Evolutionary conservation across 177 flowering plant species (phyloP).

Genomic region (Vitis hybrid): DNA sequence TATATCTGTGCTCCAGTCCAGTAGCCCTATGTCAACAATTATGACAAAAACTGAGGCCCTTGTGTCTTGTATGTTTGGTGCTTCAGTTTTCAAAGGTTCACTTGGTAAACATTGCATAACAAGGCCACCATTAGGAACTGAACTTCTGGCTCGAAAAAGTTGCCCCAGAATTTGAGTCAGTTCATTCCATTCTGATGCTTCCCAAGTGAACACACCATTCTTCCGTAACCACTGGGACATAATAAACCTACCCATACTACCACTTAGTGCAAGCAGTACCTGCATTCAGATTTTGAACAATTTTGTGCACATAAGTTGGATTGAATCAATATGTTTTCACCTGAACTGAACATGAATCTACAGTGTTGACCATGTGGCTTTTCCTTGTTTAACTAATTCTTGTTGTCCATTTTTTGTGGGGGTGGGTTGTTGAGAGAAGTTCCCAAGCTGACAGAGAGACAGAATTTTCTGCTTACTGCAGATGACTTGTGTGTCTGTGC

Average conservation of each 20-base stretch:
- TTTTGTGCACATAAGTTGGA: background rate
- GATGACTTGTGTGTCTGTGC: too few species aligned
- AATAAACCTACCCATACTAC: slow-evolving; percentile 54
- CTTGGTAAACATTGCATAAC: slow-evolving; percentile 22
- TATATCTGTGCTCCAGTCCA: slow-evolving; percentile 74
- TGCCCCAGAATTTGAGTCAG: slow-evolving; percentile 67
- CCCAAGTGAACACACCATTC: slow-evolving; percentile 52
- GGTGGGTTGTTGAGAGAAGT: too few species aligned
- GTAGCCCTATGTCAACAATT: slow-evolving; percentile 70
- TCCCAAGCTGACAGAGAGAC: too few species aligned
- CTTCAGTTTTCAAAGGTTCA: slow-evolving; percentile 30
- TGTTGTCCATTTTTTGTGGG: too few species aligned
- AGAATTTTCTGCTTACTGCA: too few species aligned
- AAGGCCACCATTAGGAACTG: slow-evolving; percentile 16
- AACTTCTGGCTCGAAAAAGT: slow-evolving; percentile 33
- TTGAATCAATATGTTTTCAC: too few species aligned
- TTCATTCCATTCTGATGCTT: slow-evolving; percentile 91
- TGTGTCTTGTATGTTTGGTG: slow-evolving; percentile 21
- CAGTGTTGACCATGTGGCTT: too few species aligned
- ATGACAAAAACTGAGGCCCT: slow-evolving; percentile 39
- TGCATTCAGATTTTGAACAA: slow-evolving; percentile 27
- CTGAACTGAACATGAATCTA: too few species aligned
- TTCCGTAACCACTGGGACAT: slow-evolving; percentile 70
- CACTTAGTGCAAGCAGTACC: slow-evolving; percentile 81
- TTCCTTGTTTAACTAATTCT: too few species aligned